Evolutionary conservation across 768 basidiomycete genomes (phyloP).

Genomic region (Kwoniella shandongensis): DNA sequence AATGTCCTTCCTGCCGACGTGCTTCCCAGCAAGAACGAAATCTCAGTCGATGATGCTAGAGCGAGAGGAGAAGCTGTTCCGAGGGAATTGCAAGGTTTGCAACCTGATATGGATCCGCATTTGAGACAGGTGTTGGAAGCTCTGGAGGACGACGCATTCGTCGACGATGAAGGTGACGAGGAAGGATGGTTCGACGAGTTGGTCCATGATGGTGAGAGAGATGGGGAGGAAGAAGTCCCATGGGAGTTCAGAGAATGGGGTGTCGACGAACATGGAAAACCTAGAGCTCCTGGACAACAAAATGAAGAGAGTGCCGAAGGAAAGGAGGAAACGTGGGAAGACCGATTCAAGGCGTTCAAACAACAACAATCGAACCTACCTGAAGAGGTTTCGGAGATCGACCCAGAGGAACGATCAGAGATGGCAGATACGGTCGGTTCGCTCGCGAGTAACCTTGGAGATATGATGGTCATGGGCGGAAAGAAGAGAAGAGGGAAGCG

Average conservation of each 20-base stretch:
- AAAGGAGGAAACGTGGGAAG: constrained; percentile 65
- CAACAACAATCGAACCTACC: constrained; percentile 51
- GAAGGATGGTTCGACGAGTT: constrained; percentile 46
- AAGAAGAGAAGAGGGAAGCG: constrained; percentile 64
- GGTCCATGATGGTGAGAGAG: constrained; percentile 42
- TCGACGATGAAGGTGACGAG: constrained; percentile 54
- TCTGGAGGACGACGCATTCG: constrained; percentile 91
- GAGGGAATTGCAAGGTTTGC: constrained; percentile 78
- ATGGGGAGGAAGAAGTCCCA: constrained; percentile 30
- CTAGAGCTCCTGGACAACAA: not conserved
- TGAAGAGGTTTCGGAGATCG: constrained; percentile 43
- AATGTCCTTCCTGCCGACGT: constrained; percentile 35
- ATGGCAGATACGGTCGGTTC: constrained; percentile 72
- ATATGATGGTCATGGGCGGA: constrained; percentile 75
- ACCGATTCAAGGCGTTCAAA: constrained; percentile 76
- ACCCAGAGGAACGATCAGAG: constrained; percentile 58
- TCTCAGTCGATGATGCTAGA: constrained; percentile 58
- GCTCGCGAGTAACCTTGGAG: constrained; percentile 58
- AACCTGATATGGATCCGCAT: constrained; percentile 95
- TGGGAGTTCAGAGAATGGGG: constrained; percentile 51
- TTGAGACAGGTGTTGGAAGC: constrained; percentile 89
- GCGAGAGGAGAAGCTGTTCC: constrained; percentile 72
- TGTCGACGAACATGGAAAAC: constrained; percentile 23
- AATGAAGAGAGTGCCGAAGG: constrained; percentile 29
- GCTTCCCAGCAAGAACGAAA: constrained; percentile 64